These are phyloP conservation scores for Metschnikowia koreensis DNA, from an alignment of 805 yeast genomes.

Conservation along the genomic window DNA sequence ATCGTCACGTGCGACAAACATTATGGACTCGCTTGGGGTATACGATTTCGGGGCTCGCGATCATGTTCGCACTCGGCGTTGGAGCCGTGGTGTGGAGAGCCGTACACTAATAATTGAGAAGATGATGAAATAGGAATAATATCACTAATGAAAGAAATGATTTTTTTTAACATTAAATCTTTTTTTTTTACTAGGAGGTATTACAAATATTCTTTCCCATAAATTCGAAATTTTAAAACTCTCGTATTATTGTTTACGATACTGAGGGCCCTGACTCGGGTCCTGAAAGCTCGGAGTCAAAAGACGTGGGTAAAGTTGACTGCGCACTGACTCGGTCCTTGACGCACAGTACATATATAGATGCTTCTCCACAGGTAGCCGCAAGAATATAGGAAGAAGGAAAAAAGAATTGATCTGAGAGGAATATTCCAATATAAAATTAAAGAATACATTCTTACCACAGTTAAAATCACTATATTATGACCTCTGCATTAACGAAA, in stretches of 20 bases:
- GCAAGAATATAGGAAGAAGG: neutral
- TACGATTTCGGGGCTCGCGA: neutral
- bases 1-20: conserved; percentile 11
- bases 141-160: no score
- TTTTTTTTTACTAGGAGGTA: no score
- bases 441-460: neutral
- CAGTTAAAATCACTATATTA: no score
- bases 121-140: neutral
- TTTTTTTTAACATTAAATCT: no score
- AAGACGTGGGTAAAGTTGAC: neutral
- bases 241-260: no score
- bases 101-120: neutral
- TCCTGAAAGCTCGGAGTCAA: neutral
- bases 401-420: neutral
- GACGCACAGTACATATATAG: conserved; percentile 4
- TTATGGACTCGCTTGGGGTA: conserved; percentile 10
- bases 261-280: neutral
- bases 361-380: neutral
- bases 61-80: conserved; percentile 4
- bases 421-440: neutral
- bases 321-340: conserved; percentile 10
- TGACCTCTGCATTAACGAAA: conserved; percentile 38
- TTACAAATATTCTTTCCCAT: no score
- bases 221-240: no score
- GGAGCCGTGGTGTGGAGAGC: conserved; percentile 7